Percentiles rank a stretch among this genome's conserved stretches.
phyloP scores from a whole-genome alignment of 2,329 filamentous ascomycete species.

The Monascus ruber region DNA sequence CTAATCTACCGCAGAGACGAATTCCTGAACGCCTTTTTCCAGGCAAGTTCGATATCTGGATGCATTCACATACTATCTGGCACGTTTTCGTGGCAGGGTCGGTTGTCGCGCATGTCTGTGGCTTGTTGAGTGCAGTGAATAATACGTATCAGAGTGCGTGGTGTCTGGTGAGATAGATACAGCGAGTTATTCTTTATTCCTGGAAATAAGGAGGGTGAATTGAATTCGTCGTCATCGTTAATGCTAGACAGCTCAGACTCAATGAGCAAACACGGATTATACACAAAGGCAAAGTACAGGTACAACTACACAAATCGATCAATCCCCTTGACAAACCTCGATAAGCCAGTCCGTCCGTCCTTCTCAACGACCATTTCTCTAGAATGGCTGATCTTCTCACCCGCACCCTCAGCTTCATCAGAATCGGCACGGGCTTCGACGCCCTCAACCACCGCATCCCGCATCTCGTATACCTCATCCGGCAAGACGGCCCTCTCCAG shows the following conservation, averaged over 20 bases:
- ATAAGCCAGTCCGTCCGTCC: neutral
- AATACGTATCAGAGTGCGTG: slow-evolving; percentile 17
- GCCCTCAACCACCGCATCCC: slow-evolving; percentile 9
- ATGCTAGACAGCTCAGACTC: no score
- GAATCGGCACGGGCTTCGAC: slow-evolving; percentile 4
- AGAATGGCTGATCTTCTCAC: neutral
- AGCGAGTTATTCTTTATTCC: no score
- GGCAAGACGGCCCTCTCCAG: slow-evolving; percentile 28
- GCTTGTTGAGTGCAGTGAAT: slow-evolving; percentile 21
- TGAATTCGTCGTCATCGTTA: no score
- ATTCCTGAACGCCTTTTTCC: slow-evolving; percentile 16
- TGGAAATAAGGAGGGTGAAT: no score
- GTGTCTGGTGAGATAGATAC: slow-evolving; percentile 5
- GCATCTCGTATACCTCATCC: slow-evolving; percentile 25
- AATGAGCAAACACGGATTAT: no score
- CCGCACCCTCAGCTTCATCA: neutral
- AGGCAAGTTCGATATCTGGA: slow-evolving; percentile 23
- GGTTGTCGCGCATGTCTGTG: slow-evolving; percentile 29
- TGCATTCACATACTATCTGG: slow-evolving; percentile 23
- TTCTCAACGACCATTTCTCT: neutral
- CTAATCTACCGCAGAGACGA: slow-evolving; percentile 5
- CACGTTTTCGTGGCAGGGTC: slow-evolving; percentile 30
- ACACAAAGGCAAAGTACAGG: no score
- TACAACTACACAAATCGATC: neutral
- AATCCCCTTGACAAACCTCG: neutral